These are phyloP conservation scores for Poronia punctata DNA, from an alignment of 495 filamentous ascomycete species.

Conservation along the genomic window DNA sequence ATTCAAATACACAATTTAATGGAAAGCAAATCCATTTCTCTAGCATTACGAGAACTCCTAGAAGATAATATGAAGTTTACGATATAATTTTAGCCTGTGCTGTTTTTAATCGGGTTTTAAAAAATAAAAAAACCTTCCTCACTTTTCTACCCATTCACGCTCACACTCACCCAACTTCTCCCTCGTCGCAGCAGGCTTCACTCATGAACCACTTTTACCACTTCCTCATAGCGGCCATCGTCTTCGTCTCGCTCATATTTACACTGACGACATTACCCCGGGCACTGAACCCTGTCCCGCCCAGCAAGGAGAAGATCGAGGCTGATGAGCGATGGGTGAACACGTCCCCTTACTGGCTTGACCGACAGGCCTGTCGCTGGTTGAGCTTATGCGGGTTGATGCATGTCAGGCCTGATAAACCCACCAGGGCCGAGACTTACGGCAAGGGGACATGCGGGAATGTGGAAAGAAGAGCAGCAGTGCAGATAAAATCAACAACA, in stretches of 20 bases:
- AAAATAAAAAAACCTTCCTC: no score
- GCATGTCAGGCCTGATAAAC: constrained; percentile 50
- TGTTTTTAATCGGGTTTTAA: no score
- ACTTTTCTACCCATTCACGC: not conserved
- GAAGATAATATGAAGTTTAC: no score
- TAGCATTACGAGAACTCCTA: no score
- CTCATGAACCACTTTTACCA: constrained; percentile 31
- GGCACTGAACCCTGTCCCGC: constrained; percentile 37
- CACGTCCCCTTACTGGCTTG: constrained; percentile 62
- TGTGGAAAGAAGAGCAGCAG: not conserved
- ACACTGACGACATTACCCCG: constrained; percentile 28
- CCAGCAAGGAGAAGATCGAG: constrained; percentile 36
- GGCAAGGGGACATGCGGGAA: constrained; percentile 10
- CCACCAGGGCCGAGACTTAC: constrained; percentile 27
- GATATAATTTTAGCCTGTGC: no score
- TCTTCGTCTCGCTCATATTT: constrained; percentile 27
- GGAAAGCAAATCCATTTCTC: no score
- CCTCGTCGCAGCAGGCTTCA: not conserved
- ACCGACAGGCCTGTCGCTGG: constrained; percentile 69
- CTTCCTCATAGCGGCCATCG: constrained; percentile 21
- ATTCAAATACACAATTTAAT: no score
- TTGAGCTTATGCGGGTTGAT: constrained; percentile 61
- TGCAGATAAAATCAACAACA: no score
- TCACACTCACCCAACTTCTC: not conserved
- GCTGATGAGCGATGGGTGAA: constrained; percentile 66